Percentiles rank a stretch among this genome's conserved stretches.
These are phyloP conservation scores for Chalciporus sphaerocephalus DNA, from an alignment of 768 basidiomycete species.

Conservation along the genomic window DNA sequence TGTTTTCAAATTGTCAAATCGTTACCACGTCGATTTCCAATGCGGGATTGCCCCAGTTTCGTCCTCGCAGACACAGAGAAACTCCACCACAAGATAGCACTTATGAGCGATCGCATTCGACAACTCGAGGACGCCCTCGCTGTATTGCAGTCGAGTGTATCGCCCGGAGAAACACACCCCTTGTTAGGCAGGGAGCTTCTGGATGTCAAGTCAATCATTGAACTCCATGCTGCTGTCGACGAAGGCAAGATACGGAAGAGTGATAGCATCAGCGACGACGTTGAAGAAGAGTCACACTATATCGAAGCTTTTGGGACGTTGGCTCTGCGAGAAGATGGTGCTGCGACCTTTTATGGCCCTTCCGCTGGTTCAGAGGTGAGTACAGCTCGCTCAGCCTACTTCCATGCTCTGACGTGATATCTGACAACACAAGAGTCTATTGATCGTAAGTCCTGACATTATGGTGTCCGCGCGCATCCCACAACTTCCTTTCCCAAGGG, in stretches of 20 bases:
- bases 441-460: constrained; percentile 44
- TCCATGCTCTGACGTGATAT: constrained; percentile 1
- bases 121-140: constrained; percentile 66
- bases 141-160: constrained; percentile 44
- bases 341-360: constrained; percentile 67
- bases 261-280: constrained; percentile 16
- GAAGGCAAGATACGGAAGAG: constrained; percentile 30
- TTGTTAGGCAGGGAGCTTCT: constrained; percentile 57
- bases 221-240: constrained; percentile 56
- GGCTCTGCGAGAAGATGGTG: constrained; percentile 65
- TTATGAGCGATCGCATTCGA: constrained; percentile 68
- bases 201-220: constrained; percentile 64
- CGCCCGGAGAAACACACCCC: constrained; percentile 52
- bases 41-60: constrained; percentile 38
- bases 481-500: constrained; percentile 16
- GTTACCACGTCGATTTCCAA: not conserved
- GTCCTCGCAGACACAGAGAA: constrained; percentile 70
- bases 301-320: constrained; percentile 69
- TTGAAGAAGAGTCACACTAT: constrained; percentile 43
- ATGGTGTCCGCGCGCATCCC: not conserved
- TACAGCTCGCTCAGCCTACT: constrained; percentile 26
- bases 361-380: constrained; percentile 69
- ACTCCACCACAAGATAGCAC: constrained; percentile 60
- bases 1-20: constrained; percentile 12
- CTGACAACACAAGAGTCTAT: constrained; percentile 40